Evolutionary conservation across 192 early-diverging fungal species (phyloP), one percentile per base, ranked within the genome.

Genomic region (Backusella luteola): DNA sequence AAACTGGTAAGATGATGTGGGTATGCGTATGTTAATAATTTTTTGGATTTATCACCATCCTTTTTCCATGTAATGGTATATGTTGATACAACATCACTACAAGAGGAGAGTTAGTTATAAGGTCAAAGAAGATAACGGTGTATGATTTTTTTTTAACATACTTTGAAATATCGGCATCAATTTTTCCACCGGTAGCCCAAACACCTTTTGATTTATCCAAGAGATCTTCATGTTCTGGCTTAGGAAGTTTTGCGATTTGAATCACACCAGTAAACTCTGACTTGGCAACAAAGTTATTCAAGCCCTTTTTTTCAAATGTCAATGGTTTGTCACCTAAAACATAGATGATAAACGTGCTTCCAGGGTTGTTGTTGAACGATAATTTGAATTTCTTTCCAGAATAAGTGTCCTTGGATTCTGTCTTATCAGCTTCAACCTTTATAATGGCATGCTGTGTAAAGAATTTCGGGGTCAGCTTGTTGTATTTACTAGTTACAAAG

Each of bases 391-490:
- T 79, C 17, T 42, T 4, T 38, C 75, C 75, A 11, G 70, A 41
- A 46, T 70, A 76, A 42, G 39, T 72, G 34, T 70, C 66, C 23
- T 53, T 46, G 4, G 26, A 35, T 6, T 29, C 17, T 1, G 46
- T 73, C n/a, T 36, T 63, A 6, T 41, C 74, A 6, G 78, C 66
- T 8, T 34, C 38, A 19, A 77, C 63, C 15, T 68, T 66, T 26
- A 80, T 69, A 38, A 79, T 80, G 9, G 71, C 76, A 66, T 79
- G 74, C 59, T 83, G 78, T 34, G 77, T 76, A 52, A 49, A 77
- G 19, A 83, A 77, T 34, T 80, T 76, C 36, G 82, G 82, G 19
- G 82, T 83, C 67, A 83, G 72, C n/a, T n/a, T 34, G 9, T 39
- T 19, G 38, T 80, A 83, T 36, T 73, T 44, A 34, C 66, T 70